Base-by-base conservation (phyloP, 495 filamentous ascomycete genomes). In the Jackrogersella minutella region DNA sequence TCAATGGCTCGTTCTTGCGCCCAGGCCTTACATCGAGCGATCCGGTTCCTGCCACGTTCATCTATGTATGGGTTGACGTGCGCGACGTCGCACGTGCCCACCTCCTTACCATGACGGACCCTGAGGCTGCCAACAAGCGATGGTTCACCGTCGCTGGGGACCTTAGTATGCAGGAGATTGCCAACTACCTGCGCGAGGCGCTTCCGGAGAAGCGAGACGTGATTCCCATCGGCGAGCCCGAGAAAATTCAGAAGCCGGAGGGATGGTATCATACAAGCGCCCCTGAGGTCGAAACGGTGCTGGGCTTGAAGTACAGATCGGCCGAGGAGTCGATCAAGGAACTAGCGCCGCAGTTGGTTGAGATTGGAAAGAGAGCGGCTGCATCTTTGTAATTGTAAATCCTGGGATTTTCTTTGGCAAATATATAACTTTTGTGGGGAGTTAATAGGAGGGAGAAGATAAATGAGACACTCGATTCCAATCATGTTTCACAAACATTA, bases 71-170 rank as follows among this genome's bases (percentile, higher is more conserved):
- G 84, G 82, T 86, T 16, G 89, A 91, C 74, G 89, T 91, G 6
- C 83, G 87, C 7, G 89, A 93, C 62, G 77, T 91, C 40, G 91
- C 91, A 0, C 74, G 86, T 8, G 88, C 88, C 1, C 91, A 95
- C 72, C 84, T 93, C 11, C 81, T 83, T 30, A 89, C 91, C 3
- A 85, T 90, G 21, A 88, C 92, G 58, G 76, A 85, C 2, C 75
- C 85, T 0, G 86, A 88, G 49, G 91, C 90, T 11, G 87, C 83
- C 1, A 84, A 83, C 24, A 86, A 93, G 75, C 79, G 91, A 44
- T 93, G 91, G 77, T 89, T 94, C 76, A 73, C 88, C 21, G 81
- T 82, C 2, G 83, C 82, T 24, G 88, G 87, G 7, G 81, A 82
- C 52, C 88, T 88, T 68, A 83, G 81, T 21, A 88, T 91, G 73